Evolutionary conservation across 2,329 filamentous ascomycete genomes (phyloP), one percentile per base, ranked within the genome.

Genomic region (Uncinocarpus reesii): DNA sequence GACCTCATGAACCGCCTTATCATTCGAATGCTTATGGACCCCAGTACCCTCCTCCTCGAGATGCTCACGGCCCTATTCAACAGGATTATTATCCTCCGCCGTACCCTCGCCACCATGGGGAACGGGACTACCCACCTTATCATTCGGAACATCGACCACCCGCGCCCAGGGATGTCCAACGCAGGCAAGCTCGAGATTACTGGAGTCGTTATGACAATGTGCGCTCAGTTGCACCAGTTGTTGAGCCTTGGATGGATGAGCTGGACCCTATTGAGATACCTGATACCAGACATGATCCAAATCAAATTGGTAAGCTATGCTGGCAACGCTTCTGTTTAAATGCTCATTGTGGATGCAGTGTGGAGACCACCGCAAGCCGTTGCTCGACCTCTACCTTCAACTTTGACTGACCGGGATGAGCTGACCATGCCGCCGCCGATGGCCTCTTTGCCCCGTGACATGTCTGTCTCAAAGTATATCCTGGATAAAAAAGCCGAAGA

Each of bases 401-500:
- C 48, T 11, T 56, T 57, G 40, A 49, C 52, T 23, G 58, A 55
- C 20, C 53, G 52, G 5, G 62, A 65, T 47, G 57, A 59, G 28
- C 31, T 61, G 4, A 52, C 47, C 11, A 56, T 56, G 28, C 54
- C 61, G 4, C 54, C 56, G 10, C 54, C 50, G 13, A 18, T 52
- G 35, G 28, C 51, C 10, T 53, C 51, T 4, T 49, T 60, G 10
- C 52, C 55, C 11, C 59, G 55, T 23, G 70, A 68, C 11, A 66
- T 68, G 42, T 72, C 69, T 31, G 66, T 74, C 2, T 77, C 74
- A 1, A 67, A 71, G 44, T 76, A 76, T 51, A 71, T 74, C 53
- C 66, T 63, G 3, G 52, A 62, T 2, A 63, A 67, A 10, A 69
- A 67, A 48, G 61, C 64, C 1, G 64, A 71, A 15, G 67, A 74